Percentiles rank a stretch among this genome's conserved stretches.
Conservation (phyloP, 1,284 basidiomycete species). For the Xerocomus alliaceus region DNA sequence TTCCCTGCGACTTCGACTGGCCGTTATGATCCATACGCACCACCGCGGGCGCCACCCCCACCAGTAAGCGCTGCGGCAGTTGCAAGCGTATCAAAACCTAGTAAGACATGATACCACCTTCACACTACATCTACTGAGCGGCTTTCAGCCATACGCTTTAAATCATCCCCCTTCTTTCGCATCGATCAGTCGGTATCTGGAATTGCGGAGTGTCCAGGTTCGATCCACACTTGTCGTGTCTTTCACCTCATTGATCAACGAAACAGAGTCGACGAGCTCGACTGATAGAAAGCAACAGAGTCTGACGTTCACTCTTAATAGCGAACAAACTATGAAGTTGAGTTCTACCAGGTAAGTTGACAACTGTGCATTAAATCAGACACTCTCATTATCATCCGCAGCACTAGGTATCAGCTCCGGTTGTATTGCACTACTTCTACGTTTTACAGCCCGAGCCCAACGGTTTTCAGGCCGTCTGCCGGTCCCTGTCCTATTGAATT, state of each 20-base stretch:
- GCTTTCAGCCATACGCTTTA: slow-evolving; percentile 71
- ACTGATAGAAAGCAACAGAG: slow-evolving; percentile 74
- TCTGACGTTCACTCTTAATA: slow-evolving; percentile 66
- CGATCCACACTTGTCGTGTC: slow-evolving; percentile 15
- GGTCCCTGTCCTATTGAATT: slow-evolving; percentile 84
- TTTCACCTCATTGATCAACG: slow-evolving; percentile 26
- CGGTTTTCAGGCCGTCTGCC: slow-evolving; percentile 57
- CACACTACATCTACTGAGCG: slow-evolving; percentile 11
- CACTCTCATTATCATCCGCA: slow-evolving; percentile 39
- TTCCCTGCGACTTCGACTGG: slow-evolving; percentile 37
- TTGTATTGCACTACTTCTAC: slow-evolving; percentile 92
- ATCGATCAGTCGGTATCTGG: slow-evolving; percentile 69
- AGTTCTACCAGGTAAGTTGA: slow-evolving; percentile 53
- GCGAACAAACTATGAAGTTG: slow-evolving; percentile 70
- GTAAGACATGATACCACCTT: slow-evolving; percentile 24
- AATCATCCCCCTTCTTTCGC: slow-evolving; percentile 78
- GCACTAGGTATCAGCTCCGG: slow-evolving; percentile 80
- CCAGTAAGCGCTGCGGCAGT: slow-evolving; percentile 44
- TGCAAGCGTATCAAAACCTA: slow-evolving; percentile 38
- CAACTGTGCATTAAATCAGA: slow-evolving; percentile 8
- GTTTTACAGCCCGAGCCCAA: slow-evolving; percentile 66
- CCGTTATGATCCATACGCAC: slow-evolving; percentile 70
- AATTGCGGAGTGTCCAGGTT: slow-evolving; percentile 78
- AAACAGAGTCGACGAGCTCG: slow-evolving; percentile 76
- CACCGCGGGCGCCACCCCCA: slow-evolving; percentile 55